Conservation (phyloP, 176 grass and related monocot species). For the Canna indica region DNA sequence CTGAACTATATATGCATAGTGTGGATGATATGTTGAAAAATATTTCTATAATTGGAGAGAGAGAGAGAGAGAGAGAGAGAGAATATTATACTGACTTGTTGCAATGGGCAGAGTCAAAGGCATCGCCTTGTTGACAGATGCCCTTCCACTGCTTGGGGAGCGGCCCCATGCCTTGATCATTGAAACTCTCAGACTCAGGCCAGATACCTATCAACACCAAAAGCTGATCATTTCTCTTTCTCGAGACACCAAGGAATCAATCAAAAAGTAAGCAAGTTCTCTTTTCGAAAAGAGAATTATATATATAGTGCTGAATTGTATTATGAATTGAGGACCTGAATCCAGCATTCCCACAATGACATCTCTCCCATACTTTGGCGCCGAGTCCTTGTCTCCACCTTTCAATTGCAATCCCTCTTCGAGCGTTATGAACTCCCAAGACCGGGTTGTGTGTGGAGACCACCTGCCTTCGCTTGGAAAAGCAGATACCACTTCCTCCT, state of each 20-base stretch:
- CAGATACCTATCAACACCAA: constrained; percentile 44
- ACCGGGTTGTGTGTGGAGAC: constrained; percentile 79
- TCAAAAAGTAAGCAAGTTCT: not conserved
- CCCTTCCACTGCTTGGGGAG: constrained; percentile 69
- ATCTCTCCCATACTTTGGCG: constrained; percentile 30
- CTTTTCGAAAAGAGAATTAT: not conserved
- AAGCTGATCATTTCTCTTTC: not conserved
- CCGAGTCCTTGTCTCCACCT: constrained; percentile 20
- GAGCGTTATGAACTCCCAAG: constrained; percentile 70
- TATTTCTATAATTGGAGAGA: not conserved
- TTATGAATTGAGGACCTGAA: too few relatives aligned
- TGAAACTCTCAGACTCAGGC: constrained; percentile 84
- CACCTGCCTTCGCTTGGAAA: constrained; percentile 56
- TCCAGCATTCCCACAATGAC: constrained; percentile 88
- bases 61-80: not conserved
- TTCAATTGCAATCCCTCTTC: constrained; percentile 39
- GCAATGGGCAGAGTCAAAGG: constrained; percentile 57
- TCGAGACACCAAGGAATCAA: too few relatives aligned
- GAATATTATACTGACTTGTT: constrained; percentile 40
- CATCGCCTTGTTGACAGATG: constrained; percentile 56
- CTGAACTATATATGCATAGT: too few relatives aligned
- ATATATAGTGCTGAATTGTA: constrained; percentile 1
- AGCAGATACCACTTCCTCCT: constrained; percentile 46
- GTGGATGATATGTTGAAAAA: too few relatives aligned
- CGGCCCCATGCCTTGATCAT: constrained; percentile 45